Evolutionary conservation across 2,329 filamentous ascomycete genomes (phyloP), one percentile per base, ranked within the genome.

Genomic region (Colletotrichum spinosum): DNA sequence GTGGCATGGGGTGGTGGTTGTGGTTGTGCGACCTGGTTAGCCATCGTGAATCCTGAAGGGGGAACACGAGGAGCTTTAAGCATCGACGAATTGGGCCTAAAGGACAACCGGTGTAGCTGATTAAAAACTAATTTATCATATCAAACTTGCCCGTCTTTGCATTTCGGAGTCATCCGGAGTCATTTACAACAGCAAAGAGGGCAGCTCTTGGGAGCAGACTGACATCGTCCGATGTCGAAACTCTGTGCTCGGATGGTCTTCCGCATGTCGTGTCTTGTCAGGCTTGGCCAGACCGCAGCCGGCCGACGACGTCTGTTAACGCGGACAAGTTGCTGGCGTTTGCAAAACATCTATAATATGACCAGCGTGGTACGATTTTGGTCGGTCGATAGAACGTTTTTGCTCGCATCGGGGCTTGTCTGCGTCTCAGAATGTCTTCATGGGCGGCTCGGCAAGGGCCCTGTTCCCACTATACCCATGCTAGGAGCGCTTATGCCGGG

Each of bases 171-270:
- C 46, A 57, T 25, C 25, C 25, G 25, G 25, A 25, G 4, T 25
- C 5, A 52, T 45, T 57, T 61, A 46, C 44, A 55, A 46, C 51
- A 55, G 15, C 37, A 46, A 17, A n/a, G 25, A 39, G 7, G 13
- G 46, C 25, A 15, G 35, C n/a, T 44, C 46, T 44, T 13, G 51
- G 15, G 38, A 48, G 46, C 46, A 42, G 53, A 52, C 34, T 37
- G 51, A 46, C 50, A 61, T 65, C 57, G 62, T 61, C 57, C 41
- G 62, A 65, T 65, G 41, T 65, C 46, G 62, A 65, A 65, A 65
- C 62, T 41, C 51, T 45, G 51, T 57, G 62, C 62, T 61, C 62
- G 57, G 62, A 61, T 65, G 33, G 62, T 46, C 60, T 51, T 4
- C 48, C 13, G 39, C 44, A 17, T 15, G 37, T 46, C 33, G 51